These are phyloP conservation scores for Ilyonectria destructans DNA, from an alignment of 2,329 filamentous ascomycete genomes.

Conservation along the genomic window DNA sequence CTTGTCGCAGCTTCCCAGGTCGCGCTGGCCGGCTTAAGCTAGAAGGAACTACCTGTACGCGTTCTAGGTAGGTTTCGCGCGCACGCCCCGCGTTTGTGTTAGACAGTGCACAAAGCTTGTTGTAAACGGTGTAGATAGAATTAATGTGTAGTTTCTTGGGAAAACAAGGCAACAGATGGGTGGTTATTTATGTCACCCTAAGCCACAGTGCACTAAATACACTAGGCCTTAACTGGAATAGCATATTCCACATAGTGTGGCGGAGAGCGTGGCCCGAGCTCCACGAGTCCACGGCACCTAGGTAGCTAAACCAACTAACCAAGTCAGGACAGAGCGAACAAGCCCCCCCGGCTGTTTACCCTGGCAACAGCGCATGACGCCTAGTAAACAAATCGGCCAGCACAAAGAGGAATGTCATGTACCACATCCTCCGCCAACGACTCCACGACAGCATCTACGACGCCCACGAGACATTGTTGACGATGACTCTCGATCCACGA, in stretches of 20 bases:
- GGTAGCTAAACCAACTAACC: conserved; percentile 29
- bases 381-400: conserved; percentile 54
- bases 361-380: conserved; percentile 54
- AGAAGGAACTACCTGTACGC: conserved; percentile 11
- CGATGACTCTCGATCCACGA: conserved; percentile 61
- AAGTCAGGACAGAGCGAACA: conserved; percentile 24
- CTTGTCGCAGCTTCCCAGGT: not conserved
- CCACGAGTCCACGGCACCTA: not conserved
- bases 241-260: conserved; percentile 1
- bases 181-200: conserved; percentile 27
- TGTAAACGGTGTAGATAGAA: conserved; percentile 23
- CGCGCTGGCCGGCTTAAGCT: not conserved
- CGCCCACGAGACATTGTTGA: conserved; percentile 58
- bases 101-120: not conserved
- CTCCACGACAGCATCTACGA: conserved; percentile 58
- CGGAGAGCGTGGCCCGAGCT: conserved; percentile 41
- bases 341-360: conserved; percentile 49
- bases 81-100: conserved; percentile 21
- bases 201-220: not conserved
- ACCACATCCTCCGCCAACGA: conserved; percentile 59
- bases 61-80: conserved; percentile 22
- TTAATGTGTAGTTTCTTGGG: not conserved
- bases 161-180: not conserved
- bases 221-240: conserved; percentile 10
- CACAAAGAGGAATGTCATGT: conserved; percentile 51